Evolutionary conservation across 2,329 filamentous ascomycete genomes (phyloP).

Genomic region (Periconia macrospinosa): DNA sequence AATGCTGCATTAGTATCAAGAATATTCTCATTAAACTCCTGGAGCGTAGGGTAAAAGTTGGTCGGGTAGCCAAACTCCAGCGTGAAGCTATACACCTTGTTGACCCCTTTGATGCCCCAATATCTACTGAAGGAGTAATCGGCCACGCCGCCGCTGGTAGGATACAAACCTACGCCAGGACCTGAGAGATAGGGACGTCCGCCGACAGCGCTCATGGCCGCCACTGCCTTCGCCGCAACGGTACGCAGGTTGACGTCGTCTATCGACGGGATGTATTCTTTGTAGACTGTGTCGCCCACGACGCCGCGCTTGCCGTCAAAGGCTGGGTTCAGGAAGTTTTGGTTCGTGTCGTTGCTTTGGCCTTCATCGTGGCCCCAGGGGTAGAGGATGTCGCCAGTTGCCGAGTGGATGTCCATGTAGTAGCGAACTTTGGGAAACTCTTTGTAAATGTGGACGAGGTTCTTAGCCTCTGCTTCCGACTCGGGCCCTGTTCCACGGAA

Average conservation of each 20-base stretch:
- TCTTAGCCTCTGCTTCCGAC: conserved; percentile 61
- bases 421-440: conserved; percentile 55
- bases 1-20: conserved; percentile 46
- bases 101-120: conserved; percentile 36
- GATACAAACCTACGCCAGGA: conserved; percentile 42
- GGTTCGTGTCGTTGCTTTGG: conserved; percentile 49
- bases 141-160: conserved; percentile 40
- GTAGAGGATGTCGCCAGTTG: conserved; percentile 56
- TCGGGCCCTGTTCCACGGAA: conserved; percentile 56
- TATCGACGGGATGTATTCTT: conserved; percentile 42
- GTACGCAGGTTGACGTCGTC: conserved; percentile 36
- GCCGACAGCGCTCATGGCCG: conserved; percentile 42
- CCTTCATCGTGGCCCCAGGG: conserved; percentile 60
- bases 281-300: conserved; percentile 56
- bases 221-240: conserved; percentile 36
- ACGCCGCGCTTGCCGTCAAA: conserved; percentile 57
- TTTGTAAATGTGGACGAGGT: conserved; percentile 56
- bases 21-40: conserved; percentile 46
- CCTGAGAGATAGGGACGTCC: conserved; percentile 34
- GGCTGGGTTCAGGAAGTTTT: conserved; percentile 57
- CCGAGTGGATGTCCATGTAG: conserved; percentile 63
- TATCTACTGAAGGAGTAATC: conserved; percentile 44
- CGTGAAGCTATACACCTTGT: conserved; percentile 45
- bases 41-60: conserved; percentile 45
- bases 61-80: conserved; percentile 45